Base-by-base conservation (phyloP, 768 basidiomycete species). In the Phaffia australis region DNA sequence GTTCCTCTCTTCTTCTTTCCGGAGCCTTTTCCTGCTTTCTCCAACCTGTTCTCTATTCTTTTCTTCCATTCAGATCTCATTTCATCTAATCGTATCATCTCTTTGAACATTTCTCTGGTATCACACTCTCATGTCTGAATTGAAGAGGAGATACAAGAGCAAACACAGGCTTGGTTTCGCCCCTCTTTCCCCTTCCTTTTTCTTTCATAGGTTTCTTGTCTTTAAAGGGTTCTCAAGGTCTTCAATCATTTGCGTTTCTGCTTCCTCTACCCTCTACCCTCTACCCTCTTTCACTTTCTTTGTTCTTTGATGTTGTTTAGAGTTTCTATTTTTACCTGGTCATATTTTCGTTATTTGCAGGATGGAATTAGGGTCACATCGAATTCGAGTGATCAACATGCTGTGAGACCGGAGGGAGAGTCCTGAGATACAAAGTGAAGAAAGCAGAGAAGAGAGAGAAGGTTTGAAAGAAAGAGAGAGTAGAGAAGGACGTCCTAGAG, bases 361-460 rank as follows among this genome's bases (percentile, higher is more conserved):
- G 35, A 11, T 42, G 4, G 11, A 42, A 5, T 11, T 42, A 11
- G 11, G 35, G 35, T 42, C 6, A 42, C 35, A 42, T 42, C 11
- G 35, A 42, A 42, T 42, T 11, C 35, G 4, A 11, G 35, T 42
- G 35, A 42, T 42, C 35, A 11, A 42, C 35, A 11, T 4, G 11
- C 35, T 42, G 35, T 42, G 4, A 11, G 11, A 42, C 11, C 35
- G 11, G 35, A 42, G 11, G 4, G 35, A 42, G 11, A 42, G n/a
- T n/a, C n/a, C n/a, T n/a, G n/a, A n/a, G n/a, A n/a, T 55, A 59
- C 21, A 42, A 59, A 32, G 15, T 69, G 25, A 61, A 54, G 55
- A 54, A 21, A 11, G 55, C 63, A 1, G 66, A 66, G 1, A 69
- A 63, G 49, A 63, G 69, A 32, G 56, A 51, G 23, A 29, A 68